Evolutionary conservation across 345 rosid species (phyloP).

Genomic region (Acer negundo): DNA sequence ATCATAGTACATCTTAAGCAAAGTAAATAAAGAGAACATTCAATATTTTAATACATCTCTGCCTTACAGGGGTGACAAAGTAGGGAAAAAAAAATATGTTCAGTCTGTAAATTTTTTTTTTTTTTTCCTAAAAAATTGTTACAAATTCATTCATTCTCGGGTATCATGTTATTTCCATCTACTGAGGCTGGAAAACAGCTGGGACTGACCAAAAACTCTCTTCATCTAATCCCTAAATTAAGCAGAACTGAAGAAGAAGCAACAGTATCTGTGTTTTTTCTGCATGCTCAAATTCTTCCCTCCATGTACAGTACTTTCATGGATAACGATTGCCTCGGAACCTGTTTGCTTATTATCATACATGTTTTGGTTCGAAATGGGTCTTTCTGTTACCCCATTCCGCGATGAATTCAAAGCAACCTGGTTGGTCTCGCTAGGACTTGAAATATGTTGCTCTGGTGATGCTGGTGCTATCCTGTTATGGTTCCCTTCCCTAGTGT

Average conservation of each 20-base stretch:
- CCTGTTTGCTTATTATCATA: conserved; percentile 11
- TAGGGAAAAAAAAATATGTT: neutral
- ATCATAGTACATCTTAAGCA: too few relatives aligned
- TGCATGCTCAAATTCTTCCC: conserved; percentile 17
- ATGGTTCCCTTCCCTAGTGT: conserved; percentile 55
- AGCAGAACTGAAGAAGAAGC: conserved; percentile 29
- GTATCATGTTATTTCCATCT: neutral
- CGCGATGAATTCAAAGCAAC: conserved; percentile 17
- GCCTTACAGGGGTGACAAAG: neutral
- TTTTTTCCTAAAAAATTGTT: neutral
- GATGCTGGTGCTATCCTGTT: conserved; percentile 57
- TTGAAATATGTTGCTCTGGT: conserved; percentile 35
- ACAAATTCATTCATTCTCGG: neutral
- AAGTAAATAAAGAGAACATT: too few relatives aligned
- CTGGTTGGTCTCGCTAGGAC: conserved; percentile 23
- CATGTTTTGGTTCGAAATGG: conserved; percentile 7
- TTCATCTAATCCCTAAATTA: neutral
- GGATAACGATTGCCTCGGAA: conserved; percentile 13
- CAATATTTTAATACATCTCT: too few relatives aligned
- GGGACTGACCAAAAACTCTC: neutral
- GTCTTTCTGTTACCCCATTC: conserved; percentile 8
- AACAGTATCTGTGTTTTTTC: conserved; percentile 35
- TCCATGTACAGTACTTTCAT: conserved; percentile 16
- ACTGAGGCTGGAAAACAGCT: neutral
- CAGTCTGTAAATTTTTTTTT: neutral